phyloP scores from a whole-genome alignment of 2,329 filamentous ascomycete genomes.

The Colletotrichum higginsianum region DNA sequence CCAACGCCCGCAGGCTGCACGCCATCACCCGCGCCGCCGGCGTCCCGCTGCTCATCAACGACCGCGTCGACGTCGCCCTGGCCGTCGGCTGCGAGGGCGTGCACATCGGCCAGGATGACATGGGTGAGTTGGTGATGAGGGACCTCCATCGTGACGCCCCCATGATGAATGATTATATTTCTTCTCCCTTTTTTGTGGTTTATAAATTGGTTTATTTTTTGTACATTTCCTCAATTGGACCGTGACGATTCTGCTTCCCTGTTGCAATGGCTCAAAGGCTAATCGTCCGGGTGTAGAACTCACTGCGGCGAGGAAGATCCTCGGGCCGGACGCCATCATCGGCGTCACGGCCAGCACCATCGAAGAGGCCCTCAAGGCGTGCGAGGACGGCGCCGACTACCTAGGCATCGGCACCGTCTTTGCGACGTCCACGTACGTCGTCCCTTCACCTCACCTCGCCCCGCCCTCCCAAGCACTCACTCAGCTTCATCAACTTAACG shows the following conservation, averaged over 20 bases:
- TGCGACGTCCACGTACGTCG: conserved; percentile 81
- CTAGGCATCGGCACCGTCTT: conserved; percentile 93
- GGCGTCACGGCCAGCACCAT: conserved; percentile 87
- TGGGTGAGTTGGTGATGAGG: conserved; percentile 67
- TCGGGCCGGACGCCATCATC: conserved; percentile 85
- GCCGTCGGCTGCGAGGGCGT: conserved; percentile 92
- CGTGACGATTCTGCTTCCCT: too few relatives aligned
- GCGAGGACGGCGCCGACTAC: conserved; percentile 86
- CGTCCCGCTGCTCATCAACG: conserved; percentile 92
- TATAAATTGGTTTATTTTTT: too few relatives aligned
- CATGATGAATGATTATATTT: background rate
- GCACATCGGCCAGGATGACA: conserved; percentile 95
- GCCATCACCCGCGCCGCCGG: conserved; percentile 75
- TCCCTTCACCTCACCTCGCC: background rate
- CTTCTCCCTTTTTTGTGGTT: too few relatives aligned
- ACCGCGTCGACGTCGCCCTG: conserved; percentile 89
- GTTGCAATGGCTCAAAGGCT: too few relatives aligned
- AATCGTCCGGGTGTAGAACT: conserved; percentile 61
- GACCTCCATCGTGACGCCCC: too few relatives aligned
- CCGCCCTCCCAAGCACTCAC: background rate
- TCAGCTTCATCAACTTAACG: background rate
- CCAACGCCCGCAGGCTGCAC: conserved; percentile 81
- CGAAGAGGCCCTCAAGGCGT: conserved; percentile 81
- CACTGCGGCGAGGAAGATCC: conserved; percentile 75
- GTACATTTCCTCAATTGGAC: background rate